Evolutionary conservation across 768 basidiomycete species (phyloP), one percentile per base, ranked within the genome.

Genomic region (Lentinula lateritia): DNA sequence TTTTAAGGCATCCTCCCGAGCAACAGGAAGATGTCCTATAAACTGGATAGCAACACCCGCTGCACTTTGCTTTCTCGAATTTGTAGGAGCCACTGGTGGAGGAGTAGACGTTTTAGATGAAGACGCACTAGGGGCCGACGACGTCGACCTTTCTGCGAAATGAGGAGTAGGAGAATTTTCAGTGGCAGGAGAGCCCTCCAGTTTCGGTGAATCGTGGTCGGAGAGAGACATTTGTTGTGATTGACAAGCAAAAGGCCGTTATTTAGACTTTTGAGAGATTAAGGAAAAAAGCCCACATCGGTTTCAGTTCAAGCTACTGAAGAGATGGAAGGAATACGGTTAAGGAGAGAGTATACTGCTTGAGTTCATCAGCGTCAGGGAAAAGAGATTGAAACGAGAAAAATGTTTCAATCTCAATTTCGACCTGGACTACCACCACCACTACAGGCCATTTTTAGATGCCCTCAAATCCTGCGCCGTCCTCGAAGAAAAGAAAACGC

Each of bases 21-120:
- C 94, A 50, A 82, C 72, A 9, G 93, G 92, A 52, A 97, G 83
- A 74, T 93, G 78, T 6, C 83, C 83, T 65, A 98, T 92, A 69
- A 97, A 83, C 76, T 90, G 90, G 16, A 82, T 80, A 20, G 72
- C 65, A 38, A 68, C 61, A 39, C 18, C 50, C 5, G 52, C 12
- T 12, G 42, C 70, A 46, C 73, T 62, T 50, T 71, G 76, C 63
- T 68, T 83, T 80, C 67, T 74, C 60, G 56, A 64, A 15, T 61
- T 63, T 41, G 70, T 48, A 43, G 68, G 55, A 42, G 66, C 63
- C 46, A 71, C 66, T 39, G 72, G 61, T 28, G 73, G 70, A 42
- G 55, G 39, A 28, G 45, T 59, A 5, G 56, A 46, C 41, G 28
- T 39, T 38, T 16, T 23, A 16, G 58, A 36, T 3, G 58, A 48